phyloP scores from a whole-genome alignment of 1,139 yeast genomes.

The Kodamaea sp. region DNA sequence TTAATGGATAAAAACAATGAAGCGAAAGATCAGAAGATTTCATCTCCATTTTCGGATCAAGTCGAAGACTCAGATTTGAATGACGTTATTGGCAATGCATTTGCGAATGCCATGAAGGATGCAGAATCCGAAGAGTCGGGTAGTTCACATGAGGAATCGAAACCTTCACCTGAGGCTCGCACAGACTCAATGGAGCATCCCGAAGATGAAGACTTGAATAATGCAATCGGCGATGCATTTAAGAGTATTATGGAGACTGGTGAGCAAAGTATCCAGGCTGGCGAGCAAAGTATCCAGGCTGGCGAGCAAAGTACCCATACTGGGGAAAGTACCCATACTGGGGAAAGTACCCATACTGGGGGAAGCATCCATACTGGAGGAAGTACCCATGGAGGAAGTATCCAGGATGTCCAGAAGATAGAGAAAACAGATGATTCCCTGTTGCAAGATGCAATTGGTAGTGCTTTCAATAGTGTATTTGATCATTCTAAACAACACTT shows the following conservation, averaged over 20 bases:
- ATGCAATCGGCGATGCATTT: constrained; percentile 31
- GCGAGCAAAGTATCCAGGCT: no score
- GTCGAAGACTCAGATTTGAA: constrained; percentile 17
- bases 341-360: no score
- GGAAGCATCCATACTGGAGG: not conserved
- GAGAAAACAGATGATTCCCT: constrained; percentile 1
- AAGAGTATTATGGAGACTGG: constrained; percentile 1
- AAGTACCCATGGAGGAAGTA: not conserved
- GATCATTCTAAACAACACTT: not conserved
- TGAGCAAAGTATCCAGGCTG: no score
- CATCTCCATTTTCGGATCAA: constrained; percentile 2
- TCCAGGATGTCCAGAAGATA: no score
- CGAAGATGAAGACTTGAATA: constrained; percentile 22
- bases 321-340: not conserved
- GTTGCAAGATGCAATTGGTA: constrained; percentile 5
- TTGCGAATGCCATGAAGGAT: constrained; percentile 12
- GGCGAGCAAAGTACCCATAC: no score
- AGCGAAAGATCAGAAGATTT: not conserved
- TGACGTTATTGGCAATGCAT: constrained; percentile 27
- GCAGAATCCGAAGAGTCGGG: no score
- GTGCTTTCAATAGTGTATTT: constrained; percentile 4
- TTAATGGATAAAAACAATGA: constrained; percentile 2
- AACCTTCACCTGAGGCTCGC: not conserved
- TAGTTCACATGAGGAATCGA: not conserved
- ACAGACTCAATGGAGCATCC: constrained; percentile 4